Conservation (phyloP, 257 asterid genomes). For the Jasminum sambac region DNA sequence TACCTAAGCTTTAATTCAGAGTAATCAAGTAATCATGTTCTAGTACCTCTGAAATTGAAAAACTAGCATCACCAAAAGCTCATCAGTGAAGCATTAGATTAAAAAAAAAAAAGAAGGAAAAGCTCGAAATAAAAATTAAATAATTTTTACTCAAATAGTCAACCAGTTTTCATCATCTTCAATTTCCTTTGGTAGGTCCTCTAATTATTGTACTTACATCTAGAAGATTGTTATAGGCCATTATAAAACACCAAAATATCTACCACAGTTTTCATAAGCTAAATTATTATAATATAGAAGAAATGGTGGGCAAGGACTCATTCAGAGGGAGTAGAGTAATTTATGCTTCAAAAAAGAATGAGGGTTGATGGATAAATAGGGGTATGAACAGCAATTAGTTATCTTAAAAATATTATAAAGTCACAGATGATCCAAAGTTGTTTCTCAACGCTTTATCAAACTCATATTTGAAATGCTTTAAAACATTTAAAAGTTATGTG, state of each 20-base stretch:
- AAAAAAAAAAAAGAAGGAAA: too few species aligned
- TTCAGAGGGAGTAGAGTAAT: neutral
- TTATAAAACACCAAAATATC: constrained; percentile 45
- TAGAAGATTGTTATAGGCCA: constrained; percentile 45
- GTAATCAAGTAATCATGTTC: too few species aligned
- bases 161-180: too few species aligned
- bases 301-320: neutral
- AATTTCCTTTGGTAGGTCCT: too few species aligned
- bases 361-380: neutral
- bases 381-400: neutral
- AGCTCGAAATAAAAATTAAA: too few species aligned
- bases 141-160: too few species aligned
- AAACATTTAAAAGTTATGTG: neutral
- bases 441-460: neutral
- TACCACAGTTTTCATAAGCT: constrained; percentile 25
- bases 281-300: neutral
- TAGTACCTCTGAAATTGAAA: too few species aligned
- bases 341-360: neutral
- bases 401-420: neutral
- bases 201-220: too few species aligned
- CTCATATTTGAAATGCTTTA: neutral
- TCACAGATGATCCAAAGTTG: neutral
- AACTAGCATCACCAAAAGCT: too few species aligned
- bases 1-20: too few species aligned
- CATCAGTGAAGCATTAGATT: too few species aligned